Conservation (phyloP, 1,139 yeast species). For the Pichia sp. region DNA sequence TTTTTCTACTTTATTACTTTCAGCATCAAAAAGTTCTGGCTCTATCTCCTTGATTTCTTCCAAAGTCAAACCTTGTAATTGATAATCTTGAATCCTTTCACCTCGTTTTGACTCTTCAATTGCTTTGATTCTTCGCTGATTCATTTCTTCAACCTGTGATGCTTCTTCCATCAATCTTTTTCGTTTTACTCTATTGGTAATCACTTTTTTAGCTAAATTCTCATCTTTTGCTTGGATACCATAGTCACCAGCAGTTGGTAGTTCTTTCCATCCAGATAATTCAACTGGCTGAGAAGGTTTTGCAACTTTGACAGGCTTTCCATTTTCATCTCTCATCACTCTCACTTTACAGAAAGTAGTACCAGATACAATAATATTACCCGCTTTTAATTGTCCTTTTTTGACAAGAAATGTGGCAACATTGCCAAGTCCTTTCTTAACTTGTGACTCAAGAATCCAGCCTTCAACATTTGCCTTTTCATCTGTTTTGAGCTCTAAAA, state of each 20-base stretch:
- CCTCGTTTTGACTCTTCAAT: slow-evolving; percentile 42
- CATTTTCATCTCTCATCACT: slow-evolving; percentile 71
- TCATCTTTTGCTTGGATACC: slow-evolving; percentile 73
- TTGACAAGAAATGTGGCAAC: slow-evolving; percentile 79
- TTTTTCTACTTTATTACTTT: slow-evolving; percentile 28
- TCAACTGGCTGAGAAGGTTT: slow-evolving; percentile 91
- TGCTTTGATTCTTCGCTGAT: slow-evolving; percentile 46
- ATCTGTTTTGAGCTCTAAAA: slow-evolving; percentile 66
- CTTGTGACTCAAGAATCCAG: slow-evolving; percentile 81
- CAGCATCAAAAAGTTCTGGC: slow-evolving; percentile 27
- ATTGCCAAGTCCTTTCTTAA: slow-evolving; percentile 77
- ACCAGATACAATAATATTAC: slow-evolving; percentile 75
- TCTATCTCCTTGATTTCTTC: slow-evolving; percentile 32
- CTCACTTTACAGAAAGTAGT: slow-evolving; percentile 79
- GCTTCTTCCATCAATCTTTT: slow-evolving; percentile 54
- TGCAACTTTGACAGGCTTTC: slow-evolving; percentile 57
- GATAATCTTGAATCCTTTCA: slow-evolving; percentile 47
- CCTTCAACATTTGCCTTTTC: slow-evolving; percentile 63
- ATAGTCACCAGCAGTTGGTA: slow-evolving; percentile 89
- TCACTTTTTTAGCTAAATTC: slow-evolving; percentile 65
- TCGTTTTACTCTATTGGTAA: slow-evolving; percentile 53
- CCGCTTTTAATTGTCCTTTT: slow-evolving; percentile 68
- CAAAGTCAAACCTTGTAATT: slow-evolving; percentile 49
- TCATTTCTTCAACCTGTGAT: slow-evolving; percentile 62
- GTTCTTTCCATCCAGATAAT: slow-evolving; percentile 88